Percentiles rank a stretch among this genome's conserved stretches.
phyloP scores from a whole-genome alignment of 345 rosid species.

The Acer negundo region DNA sequence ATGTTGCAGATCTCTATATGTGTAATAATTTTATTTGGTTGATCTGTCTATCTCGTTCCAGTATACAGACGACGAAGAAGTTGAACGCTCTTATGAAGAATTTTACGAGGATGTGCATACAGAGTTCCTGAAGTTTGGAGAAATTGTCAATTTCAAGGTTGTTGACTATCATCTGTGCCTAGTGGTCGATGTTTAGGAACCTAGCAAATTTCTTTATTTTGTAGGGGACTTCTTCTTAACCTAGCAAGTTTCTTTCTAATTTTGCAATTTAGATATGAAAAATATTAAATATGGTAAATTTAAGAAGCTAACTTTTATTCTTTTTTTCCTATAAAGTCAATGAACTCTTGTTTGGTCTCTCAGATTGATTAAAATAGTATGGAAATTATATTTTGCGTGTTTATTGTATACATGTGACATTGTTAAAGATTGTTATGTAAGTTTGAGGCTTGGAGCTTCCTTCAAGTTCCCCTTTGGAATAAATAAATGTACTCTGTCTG shows the following conservation, averaged over 20 bases:
- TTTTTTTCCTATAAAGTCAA: background rate
- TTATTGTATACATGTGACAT: background rate
- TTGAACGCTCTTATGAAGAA: slow-evolving; percentile 77
- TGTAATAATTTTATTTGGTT: slow-evolving; percentile 13
- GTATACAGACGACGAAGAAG: slow-evolving; percentile 96
- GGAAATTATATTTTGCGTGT: background rate
- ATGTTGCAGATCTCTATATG: background rate
- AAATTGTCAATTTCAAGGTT: slow-evolving; percentile 94
- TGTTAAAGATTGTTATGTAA: slow-evolving; percentile 17
- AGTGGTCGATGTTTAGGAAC: background rate
- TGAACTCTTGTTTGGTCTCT: background rate
- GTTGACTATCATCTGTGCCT: slow-evolving; percentile 21
- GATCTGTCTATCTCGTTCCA: slow-evolving; percentile 41
- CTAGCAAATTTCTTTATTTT: background rate
- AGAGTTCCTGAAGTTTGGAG: slow-evolving; percentile 93
- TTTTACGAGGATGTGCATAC: slow-evolving; percentile 98
- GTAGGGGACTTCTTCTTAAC: background rate
- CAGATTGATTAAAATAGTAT: background rate
- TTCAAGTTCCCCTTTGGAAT: slow-evolving; percentile 8
- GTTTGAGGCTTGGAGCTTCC: slow-evolving; percentile 4
- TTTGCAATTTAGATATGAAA: background rate
- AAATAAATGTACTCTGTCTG: slow-evolving; percentile 14
- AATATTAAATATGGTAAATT: background rate
- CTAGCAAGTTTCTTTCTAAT: background rate
- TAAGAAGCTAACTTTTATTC: background rate